A percentile compares a stretch with the other conserved stretches of the same genome.
Evolutionary conservation across 169 alveolate genomes (phyloP).

Genomic region (Perkinsus chesapeaki): DNA sequence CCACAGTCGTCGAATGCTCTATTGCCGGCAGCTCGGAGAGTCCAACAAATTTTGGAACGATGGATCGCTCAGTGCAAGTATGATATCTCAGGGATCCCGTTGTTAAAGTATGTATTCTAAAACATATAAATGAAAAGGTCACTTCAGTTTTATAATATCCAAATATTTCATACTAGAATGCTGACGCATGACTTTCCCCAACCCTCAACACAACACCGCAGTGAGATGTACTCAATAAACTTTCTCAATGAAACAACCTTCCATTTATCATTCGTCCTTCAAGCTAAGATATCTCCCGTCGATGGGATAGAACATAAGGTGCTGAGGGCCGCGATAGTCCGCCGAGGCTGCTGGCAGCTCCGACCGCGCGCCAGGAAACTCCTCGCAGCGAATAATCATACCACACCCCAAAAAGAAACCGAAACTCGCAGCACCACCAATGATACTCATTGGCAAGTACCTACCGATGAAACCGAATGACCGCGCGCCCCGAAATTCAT

Average conservation of each 20-base stretch:
- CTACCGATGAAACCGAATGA: background rate
- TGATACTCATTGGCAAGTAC: background rate
- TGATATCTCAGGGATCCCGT: too few species aligned
- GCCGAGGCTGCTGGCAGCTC: background rate
- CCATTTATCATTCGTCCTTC: background rate
- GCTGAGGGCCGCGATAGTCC: background rate
- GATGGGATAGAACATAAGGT: background rate
- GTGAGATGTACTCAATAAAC: background rate
- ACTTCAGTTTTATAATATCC: too few species aligned
- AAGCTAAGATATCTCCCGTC: background rate
- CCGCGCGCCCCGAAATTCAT: too few species aligned
- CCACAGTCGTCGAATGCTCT: too few species aligned
- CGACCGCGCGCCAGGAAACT: background rate
- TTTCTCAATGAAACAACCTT: background rate
- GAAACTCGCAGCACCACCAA: conserved; percentile 18
- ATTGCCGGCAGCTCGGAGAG: too few species aligned
- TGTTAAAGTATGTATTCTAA: too few species aligned
- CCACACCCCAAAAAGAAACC: conserved; percentile 19
- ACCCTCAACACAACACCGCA: background rate
- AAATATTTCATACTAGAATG: too few species aligned
- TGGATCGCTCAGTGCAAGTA: too few species aligned
- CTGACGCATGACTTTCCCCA: too few species aligned
- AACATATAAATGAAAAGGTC: too few species aligned
- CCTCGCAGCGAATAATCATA: conserved; percentile 13
- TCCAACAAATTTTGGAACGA: too few species aligned